Conservation (phyloP, 2,329 filamentous ascomycete genomes). For the Arthroderma sp. region DNA sequence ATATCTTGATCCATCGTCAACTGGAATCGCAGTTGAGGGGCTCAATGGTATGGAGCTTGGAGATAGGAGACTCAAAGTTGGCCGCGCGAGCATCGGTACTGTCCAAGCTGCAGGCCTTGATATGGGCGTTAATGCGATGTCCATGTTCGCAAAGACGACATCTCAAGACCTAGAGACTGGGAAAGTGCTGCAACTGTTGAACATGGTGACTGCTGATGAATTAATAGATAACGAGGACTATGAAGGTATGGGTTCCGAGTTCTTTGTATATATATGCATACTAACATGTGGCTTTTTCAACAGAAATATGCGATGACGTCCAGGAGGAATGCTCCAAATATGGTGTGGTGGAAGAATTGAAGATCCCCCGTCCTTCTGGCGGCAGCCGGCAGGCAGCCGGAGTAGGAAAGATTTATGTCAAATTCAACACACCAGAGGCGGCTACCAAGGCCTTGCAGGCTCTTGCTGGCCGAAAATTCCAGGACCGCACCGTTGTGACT, state of each 20-base stretch:
- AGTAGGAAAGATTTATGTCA: slow-evolving; percentile 96
- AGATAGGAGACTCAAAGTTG: slow-evolving; percentile 71
- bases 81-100: slow-evolving; percentile 80
- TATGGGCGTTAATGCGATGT: slow-evolving; percentile 95
- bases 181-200: slow-evolving; percentile 80
- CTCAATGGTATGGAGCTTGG: slow-evolving; percentile 89
- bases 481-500: slow-evolving; percentile 87
- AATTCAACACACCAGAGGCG: slow-evolving; percentile 66
- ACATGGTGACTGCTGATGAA: slow-evolving; percentile 97
- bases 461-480: slow-evolving; percentile 91
- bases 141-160: slow-evolving; percentile 85
- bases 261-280: not conserved
- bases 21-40: slow-evolving; percentile 77
- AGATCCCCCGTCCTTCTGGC: slow-evolving; percentile 77
- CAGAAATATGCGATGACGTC: slow-evolving; percentile 95
- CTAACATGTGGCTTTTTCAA: not conserved
- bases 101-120: slow-evolving; percentile 88
- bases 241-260: slow-evolving; percentile 51
- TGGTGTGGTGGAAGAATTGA: slow-evolving; percentile 72
- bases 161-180: slow-evolving; percentile 66
- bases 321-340: slow-evolving; percentile 88
- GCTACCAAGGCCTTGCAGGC: slow-evolving; percentile 75
- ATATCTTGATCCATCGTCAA: slow-evolving; percentile 63
- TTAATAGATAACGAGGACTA: slow-evolving; percentile 90
- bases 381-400: slow-evolving; percentile 74